phyloP scores from a whole-genome alignment of 257 asterid genomes.

The Lycium barbarum region DNA sequence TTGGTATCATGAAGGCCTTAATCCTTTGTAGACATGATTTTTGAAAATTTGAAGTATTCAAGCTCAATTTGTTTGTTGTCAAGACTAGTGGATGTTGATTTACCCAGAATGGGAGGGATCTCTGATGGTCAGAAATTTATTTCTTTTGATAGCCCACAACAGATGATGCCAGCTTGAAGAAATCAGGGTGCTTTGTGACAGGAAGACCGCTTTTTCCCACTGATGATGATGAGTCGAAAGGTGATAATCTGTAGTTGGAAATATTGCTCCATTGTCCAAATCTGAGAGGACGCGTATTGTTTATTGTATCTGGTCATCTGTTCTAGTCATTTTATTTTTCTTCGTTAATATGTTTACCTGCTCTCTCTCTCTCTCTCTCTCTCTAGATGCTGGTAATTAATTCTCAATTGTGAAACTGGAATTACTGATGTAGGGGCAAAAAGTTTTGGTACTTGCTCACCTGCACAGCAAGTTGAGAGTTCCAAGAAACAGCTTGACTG shows the following conservation, averaged over 20 bases:
- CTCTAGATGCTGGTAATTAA: slow-evolving; percentile 13
- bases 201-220: slow-evolving; percentile 33
- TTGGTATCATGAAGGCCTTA: slow-evolving; percentile 1
- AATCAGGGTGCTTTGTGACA: slow-evolving; percentile 26
- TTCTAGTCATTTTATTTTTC: slow-evolving; percentile 13
- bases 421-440: slow-evolving; percentile 44
- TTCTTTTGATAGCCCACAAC: slow-evolving; percentile 45
- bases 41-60: background rate
- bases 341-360: background rate
- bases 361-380: slow-evolving; percentile 26
- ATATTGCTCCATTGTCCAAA: background rate
- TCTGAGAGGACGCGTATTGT: background rate
- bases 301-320: slow-evolving; percentile 18
- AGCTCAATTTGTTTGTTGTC: background rate
- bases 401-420: slow-evolving; percentile 25
- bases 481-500: slow-evolving; percentile 32
- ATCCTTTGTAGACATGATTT: slow-evolving; percentile 15
- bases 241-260: slow-evolving; percentile 38
- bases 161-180: slow-evolving; percentile 43
- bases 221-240: slow-evolving; percentile 41
- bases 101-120: slow-evolving; percentile 20
- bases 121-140: slow-evolving; percentile 35
- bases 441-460: slow-evolving; percentile 31
- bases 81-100: slow-evolving; percentile 23
- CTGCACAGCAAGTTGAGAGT: slow-evolving; percentile 39